Evolutionary conservation across 2,329 filamentous ascomycete genomes (phyloP), one percentile per base, ranked within the genome.

Genomic region (Cladophialophora immunda): DNA sequence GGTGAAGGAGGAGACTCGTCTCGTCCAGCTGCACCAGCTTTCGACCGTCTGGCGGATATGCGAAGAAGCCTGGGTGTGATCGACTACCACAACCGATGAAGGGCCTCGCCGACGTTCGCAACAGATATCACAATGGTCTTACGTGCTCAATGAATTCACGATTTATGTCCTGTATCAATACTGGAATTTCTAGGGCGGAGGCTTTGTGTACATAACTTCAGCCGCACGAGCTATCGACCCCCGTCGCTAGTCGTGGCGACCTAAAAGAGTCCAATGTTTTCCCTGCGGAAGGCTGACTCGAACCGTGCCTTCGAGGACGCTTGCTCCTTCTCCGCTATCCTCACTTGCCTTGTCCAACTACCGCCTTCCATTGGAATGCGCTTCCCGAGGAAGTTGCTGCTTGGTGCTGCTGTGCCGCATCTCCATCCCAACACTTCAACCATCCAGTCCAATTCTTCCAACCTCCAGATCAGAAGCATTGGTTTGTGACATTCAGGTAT

Each of bases 1-100:
- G 59, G 8, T 45, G 22, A 53, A 25, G 54, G 58, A 15, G 25
- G 59, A 29, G 36, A 22, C n/a, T 30, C 59, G 45, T 50, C 62
- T 30, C 59, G 38, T 36, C 30, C 50, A 32, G 27, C 54, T 29
- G 34, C 56, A n/a, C 53, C 66, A 13, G 60, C 57, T 5, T 59
- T 66, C 4, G 68, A 70, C n/a, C 59, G 68, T 27, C 22, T 68
- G 36, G 62, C 68, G 13, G 65, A 70, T 25, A 70, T 70, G 68
- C 47, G 68, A 57, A 52, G 67, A 34, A 70, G 68, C 52, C 54
- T 70, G 6, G 68, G 68, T 3, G 66, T 70, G n/a, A 56, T 62
- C 45, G 58, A 61, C 29, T 61, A 53, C 13, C 58, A 36, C 30
- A 29, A 27, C 11, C 29, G 29, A 19, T 61, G 58, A 62, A 45